These are phyloP conservation scores for Cytospora mali DNA, from an alignment of 2,329 filamentous ascomycete genomes.

Conservation along the genomic window DNA sequence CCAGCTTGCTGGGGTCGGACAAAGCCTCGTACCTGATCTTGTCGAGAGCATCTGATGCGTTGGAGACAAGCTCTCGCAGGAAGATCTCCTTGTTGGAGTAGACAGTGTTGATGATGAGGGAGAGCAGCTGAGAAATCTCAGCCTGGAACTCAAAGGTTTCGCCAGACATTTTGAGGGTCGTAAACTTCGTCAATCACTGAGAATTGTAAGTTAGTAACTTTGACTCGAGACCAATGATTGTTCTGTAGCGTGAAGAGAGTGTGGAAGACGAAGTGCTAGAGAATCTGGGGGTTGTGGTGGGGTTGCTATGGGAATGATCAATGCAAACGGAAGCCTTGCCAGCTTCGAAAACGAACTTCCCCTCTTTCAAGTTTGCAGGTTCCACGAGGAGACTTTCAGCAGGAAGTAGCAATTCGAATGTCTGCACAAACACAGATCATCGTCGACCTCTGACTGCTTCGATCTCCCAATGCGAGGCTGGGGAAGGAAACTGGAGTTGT, in stretches of 20 bases:
- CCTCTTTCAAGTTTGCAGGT: not conserved
- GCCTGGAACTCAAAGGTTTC: constrained; percentile 99
- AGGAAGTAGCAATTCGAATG: not conserved
- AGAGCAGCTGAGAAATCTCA: constrained; percentile 99
- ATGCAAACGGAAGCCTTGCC: constrained; percentile 19
- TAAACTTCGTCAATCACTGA: constrained; percentile 27
- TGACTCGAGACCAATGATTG: not conserved
- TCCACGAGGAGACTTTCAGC: not conserved
- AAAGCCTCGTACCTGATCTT: constrained; percentile 99
- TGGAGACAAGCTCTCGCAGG: constrained; percentile 97
- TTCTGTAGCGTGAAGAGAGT: not conserved
- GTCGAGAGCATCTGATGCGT: constrained; percentile 98
- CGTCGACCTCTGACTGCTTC: not conserved
- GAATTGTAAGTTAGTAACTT: not conserved
- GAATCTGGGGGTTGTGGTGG: constrained; percentile 2
- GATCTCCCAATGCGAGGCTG: not conserved
- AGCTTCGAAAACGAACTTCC: not conserved
- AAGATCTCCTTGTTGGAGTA: constrained; percentile 99
- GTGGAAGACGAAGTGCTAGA: not conserved
- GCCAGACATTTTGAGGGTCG: constrained; percentile 68
- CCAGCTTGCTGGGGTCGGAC: constrained; percentile 95
- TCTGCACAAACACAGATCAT: not conserved
- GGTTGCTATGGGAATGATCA: constrained; percentile 8
- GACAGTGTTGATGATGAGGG: constrained; percentile 99
- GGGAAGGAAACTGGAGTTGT: not conserved